phyloP scores from a whole-genome alignment of 345 rosid genomes.

The Cardiospermum halicacabum region DNA sequence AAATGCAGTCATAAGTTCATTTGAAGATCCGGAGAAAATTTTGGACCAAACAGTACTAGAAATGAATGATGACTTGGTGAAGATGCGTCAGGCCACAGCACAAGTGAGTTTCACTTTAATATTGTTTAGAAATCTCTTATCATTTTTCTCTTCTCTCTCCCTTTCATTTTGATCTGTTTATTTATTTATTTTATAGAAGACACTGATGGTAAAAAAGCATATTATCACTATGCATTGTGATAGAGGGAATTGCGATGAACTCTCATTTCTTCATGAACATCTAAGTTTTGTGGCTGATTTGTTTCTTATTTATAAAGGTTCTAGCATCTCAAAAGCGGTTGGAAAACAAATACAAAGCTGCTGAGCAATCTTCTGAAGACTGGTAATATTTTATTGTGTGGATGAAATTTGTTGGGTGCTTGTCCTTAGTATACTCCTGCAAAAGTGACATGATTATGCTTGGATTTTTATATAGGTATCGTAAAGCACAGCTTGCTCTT shows the following conservation, averaged over 20 bases:
- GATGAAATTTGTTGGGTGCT: slow-evolving; percentile 2
- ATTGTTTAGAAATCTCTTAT: background rate
- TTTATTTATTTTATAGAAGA: background rate
- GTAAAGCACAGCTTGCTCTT: slow-evolving; percentile 75
- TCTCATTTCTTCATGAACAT: background rate
- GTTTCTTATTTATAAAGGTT: slow-evolving; percentile 35
- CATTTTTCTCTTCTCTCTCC: background rate
- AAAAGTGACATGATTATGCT: background rate
- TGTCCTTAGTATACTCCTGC: background rate
- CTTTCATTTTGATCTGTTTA: background rate
- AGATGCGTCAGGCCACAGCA: slow-evolving; percentile 87
- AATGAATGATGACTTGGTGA: slow-evolving; percentile 76
- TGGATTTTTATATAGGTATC: slow-evolving; percentile 46
- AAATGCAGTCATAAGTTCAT: slow-evolving; percentile 57
- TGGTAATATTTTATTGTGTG: slow-evolving; percentile 36
- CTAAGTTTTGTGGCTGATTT: background rate
- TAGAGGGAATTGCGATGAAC: background rate
- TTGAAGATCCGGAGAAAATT: slow-evolving; percentile 81
- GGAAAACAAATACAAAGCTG: slow-evolving; percentile 69
- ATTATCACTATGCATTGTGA: background rate
- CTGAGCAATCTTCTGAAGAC: slow-evolving; percentile 66
- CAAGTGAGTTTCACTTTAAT: slow-evolving; percentile 46
- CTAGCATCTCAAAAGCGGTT: slow-evolving; percentile 74
- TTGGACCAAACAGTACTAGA: slow-evolving; percentile 75
- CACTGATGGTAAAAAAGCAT: background rate